phyloP scores from a whole-genome alignment of 2,329 filamentous ascomycete species.

The Venturia nashicola region DNA sequence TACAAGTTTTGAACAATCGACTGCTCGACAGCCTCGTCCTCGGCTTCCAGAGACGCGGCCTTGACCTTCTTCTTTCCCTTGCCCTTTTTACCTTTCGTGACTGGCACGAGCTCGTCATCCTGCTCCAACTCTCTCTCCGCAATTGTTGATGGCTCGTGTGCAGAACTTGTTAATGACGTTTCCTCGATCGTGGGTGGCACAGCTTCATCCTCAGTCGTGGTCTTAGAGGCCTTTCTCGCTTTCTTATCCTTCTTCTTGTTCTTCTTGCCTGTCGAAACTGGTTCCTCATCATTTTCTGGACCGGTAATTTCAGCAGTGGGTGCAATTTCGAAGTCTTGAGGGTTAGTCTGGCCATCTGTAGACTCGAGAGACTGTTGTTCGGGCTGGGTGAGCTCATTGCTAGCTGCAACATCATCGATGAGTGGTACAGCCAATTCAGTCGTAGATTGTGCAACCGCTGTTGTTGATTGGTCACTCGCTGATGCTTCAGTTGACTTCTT shows the following conservation, averaged over 20 bases:
- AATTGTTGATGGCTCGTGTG: not conserved
- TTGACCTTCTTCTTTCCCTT: conserved; percentile 3
- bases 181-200: not conserved
- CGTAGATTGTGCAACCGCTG: not conserved
- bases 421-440: not conserved
- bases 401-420: not conserved
- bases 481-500: conserved; percentile 19
- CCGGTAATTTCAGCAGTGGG: not conserved
- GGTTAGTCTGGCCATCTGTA: not conserved
- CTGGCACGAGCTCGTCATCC: not conserved
- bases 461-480: not conserved
- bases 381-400: not conserved
- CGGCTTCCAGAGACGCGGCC: not conserved
- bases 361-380: not conserved
- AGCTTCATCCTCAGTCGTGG: not conserved
- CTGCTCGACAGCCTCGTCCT: not conserved
- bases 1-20: not conserved
- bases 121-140: not conserved
- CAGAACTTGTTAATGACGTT: not conserved
- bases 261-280: not conserved
- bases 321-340: not conserved
- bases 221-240: not conserved
- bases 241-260: conserved; percentile 4
- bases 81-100: not conserved
- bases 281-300: not conserved